Evolutionary conservation across 225 moss, liverwort and hornwort genomes (phyloP).

Genomic region (Bryoerythrophyllum caledonicum): DNA sequence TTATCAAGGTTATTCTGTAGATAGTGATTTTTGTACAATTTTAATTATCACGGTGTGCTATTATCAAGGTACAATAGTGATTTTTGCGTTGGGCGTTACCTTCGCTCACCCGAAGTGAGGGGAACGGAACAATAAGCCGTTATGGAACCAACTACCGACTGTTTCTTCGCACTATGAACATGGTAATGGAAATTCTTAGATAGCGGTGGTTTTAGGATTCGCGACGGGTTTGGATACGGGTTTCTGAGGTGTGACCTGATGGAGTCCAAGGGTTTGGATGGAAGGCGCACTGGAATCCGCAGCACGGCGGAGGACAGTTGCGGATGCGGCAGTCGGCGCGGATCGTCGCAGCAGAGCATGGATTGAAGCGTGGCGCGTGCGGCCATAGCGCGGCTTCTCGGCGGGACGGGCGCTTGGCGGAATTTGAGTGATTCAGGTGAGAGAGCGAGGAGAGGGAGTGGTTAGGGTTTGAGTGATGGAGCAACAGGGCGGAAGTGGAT

Average conservation of each 20-base stretch:
- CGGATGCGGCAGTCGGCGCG: neutral
- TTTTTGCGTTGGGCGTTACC: too few relatives aligned
- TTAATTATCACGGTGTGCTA: too few relatives aligned
- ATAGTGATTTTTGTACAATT: too few relatives aligned
- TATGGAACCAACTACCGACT: too few relatives aligned
- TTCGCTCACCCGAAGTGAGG: too few relatives aligned
- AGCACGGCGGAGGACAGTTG: neutral
- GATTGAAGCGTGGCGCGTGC: conserved; percentile 22
- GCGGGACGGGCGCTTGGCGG: conserved; percentile 29
- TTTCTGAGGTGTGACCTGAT: neutral
- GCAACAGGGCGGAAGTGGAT: conserved; percentile 46
- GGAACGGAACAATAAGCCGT: too few relatives aligned
- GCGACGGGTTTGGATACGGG: neutral
- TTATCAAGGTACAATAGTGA: too few relatives aligned
- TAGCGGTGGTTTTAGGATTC: neutral
- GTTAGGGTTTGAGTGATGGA: conserved; percentile 41
- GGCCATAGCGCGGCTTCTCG: conserved; percentile 20
- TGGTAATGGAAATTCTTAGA: neutral
- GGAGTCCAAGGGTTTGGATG: conserved; percentile 7
- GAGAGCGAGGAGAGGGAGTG: neutral
- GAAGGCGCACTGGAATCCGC: neutral
- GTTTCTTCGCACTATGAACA: too few relatives aligned
- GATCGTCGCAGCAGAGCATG: neutral
- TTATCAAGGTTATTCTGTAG: too few relatives aligned
- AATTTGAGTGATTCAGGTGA: neutral